phyloP scores from a whole-genome alignment of 2,329 filamentous ascomycete genomes.

The Penicillium sp. region DNA sequence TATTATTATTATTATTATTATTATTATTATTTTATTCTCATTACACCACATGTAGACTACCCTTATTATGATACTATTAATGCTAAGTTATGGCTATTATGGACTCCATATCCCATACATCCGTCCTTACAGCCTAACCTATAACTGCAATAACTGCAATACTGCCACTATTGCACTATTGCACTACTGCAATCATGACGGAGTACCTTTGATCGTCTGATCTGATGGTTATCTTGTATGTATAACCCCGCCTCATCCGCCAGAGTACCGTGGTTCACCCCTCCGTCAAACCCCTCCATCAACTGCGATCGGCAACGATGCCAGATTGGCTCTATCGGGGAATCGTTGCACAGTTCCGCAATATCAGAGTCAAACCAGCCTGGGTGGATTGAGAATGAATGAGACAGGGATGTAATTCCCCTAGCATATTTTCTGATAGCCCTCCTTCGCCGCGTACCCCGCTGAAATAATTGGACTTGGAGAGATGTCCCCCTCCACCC shows the following conservation, averaged over 20 bases:
- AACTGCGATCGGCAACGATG: slow-evolving; percentile 18
- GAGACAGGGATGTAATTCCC: slow-evolving; percentile 25
- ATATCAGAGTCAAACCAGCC: slow-evolving; percentile 5
- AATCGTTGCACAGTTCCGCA: slow-evolving; percentile 24
- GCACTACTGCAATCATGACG: too few relatives aligned
- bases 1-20: too few relatives aligned
- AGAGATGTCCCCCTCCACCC: too few relatives aligned
- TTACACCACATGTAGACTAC: too few relatives aligned
- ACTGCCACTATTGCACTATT: too few relatives aligned
- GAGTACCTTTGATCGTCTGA: neutral
- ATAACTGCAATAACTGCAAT: too few relatives aligned
- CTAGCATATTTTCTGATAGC: slow-evolving; percentile 5
- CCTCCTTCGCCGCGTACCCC: neutral
- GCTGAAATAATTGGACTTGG: neutral
- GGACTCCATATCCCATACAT: too few relatives aligned
- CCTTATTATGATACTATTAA: too few relatives aligned
- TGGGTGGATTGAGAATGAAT: slow-evolving; percentile 28
- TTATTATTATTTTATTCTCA: too few relatives aligned
- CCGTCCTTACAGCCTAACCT: neutral
- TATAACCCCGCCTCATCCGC: slow-evolving; percentile 2
- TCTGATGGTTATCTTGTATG: neutral
- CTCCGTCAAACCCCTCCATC: slow-evolving; percentile 14
- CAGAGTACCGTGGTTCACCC: slow-evolving; percentile 25
- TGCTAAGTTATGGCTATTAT: too few relatives aligned
- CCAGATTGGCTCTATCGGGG: slow-evolving; percentile 14